Percentiles rank a stretch among this genome's conserved stretches.
These are phyloP conservation scores for Stromatinia cepivora DNA, from an alignment of 2,329 filamentous ascomycete species.

Conservation along the genomic window DNA sequence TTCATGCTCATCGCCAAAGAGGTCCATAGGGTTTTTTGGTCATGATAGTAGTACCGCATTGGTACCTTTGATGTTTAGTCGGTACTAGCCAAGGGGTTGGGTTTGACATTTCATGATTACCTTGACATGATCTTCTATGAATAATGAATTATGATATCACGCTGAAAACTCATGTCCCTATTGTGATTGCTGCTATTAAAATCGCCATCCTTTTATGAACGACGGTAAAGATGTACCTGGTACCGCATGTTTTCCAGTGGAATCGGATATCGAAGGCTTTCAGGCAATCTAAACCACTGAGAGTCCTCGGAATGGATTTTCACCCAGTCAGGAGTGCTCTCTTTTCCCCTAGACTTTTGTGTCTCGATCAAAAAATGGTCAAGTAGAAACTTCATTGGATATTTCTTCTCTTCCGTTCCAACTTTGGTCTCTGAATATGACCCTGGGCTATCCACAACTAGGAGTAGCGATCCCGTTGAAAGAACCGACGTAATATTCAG, in stretches of 20 bases:
- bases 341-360: conserved; percentile 43
- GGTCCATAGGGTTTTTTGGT: conserved; percentile 30
- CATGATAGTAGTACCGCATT: conserved; percentile 54
- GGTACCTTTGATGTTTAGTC: conserved; percentile 62
- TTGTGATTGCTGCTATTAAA: conserved; percentile 7
- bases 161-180: background rate
- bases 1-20: conserved; percentile 33
- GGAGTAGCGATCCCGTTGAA: conserved; percentile 62
- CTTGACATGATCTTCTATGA: conserved; percentile 19
- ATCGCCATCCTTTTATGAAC: conserved; percentile 35
- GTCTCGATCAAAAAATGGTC: conserved; percentile 70
- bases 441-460: conserved; percentile 90
- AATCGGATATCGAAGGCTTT: conserved; percentile 74
- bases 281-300: conserved; percentile 77
- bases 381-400: conserved; percentile 92
- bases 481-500: conserved; percentile 63
- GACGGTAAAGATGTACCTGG: conserved; percentile 79
- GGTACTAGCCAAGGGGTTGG: conserved; percentile 35
- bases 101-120: conserved; percentile 15
- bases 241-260: conserved; percentile 92
- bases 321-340: conserved; percentile 59
- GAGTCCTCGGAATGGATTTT: conserved; percentile 76
- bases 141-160: conserved; percentile 33
- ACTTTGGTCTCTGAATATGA: conserved; percentile 84
- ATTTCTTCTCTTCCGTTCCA: conserved; percentile 61